Percentiles rank a stretch among this genome's conserved stretches.
Evolutionary conservation across 768 basidiomycete genomes (phyloP).

Genomic region (Serendipita indica): DNA sequence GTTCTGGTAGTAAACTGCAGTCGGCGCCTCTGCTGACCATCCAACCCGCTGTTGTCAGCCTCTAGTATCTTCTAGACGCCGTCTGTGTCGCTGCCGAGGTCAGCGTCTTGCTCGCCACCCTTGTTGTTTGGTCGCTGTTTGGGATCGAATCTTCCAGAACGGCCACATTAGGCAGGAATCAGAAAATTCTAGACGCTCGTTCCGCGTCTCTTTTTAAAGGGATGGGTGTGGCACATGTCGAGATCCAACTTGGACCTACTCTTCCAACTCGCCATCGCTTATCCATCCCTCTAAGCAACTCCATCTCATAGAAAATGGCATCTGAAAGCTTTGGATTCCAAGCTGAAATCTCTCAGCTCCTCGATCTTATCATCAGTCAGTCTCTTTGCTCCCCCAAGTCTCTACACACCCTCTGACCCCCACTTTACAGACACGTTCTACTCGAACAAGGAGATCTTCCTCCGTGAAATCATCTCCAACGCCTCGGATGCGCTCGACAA

Average conservation of each 20-base stretch:
- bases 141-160: too few species aligned
- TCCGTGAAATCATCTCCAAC: conserved; percentile 96
- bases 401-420: conserved; percentile 14
- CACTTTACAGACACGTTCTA: conserved; percentile 82
- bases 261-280: background rate
- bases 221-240: too few species aligned
- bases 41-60: too few species aligned
- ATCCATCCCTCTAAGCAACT: background rate
- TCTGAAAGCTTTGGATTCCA: conserved; percentile 87
- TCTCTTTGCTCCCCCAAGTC: conserved; percentile 16
- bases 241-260: background rate
- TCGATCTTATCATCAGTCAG: conserved; percentile 97
- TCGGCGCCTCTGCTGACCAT: too few species aligned
- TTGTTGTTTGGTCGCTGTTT: too few species aligned
- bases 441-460: conserved; percentile 99
- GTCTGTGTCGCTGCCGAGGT: too few species aligned
- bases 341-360: conserved; percentile 96
- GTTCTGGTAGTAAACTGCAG: too few species aligned
- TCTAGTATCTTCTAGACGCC: too few species aligned
- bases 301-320: conserved; percentile 21
- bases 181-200: too few species aligned
- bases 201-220: too few species aligned
- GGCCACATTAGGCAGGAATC: too few species aligned
- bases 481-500: conserved; percentile 97
- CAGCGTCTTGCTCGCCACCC: too few species aligned